phyloP scores from a whole-genome alignment of 208 protist species.

The Leishmania turanica region DNA sequence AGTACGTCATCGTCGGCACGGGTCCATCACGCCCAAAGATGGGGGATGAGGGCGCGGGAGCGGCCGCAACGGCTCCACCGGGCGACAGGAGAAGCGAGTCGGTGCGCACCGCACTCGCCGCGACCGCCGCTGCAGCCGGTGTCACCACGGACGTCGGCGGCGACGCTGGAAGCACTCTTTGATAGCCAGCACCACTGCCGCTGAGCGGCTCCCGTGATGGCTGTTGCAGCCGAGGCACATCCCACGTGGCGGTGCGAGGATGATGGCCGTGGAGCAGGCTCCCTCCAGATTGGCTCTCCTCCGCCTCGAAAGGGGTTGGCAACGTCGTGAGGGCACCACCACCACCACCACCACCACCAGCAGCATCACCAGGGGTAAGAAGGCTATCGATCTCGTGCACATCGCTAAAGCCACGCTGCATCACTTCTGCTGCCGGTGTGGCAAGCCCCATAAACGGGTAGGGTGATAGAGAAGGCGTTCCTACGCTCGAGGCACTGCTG shows the following conservation, averaged over 20 bases:
- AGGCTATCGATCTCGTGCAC: neutral
- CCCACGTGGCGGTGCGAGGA: neutral
- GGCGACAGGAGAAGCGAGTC: neutral
- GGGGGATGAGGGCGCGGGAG: neutral
- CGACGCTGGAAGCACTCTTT: neutral
- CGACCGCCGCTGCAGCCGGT: neutral
- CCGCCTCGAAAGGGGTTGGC: neutral
- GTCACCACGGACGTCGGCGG: neutral
- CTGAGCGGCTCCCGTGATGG: neutral
- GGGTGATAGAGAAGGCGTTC: neutral
- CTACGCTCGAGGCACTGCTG: neutral
- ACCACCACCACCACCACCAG: too few relatives aligned
- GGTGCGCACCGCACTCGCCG: neutral
- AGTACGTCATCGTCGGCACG: conserved; percentile 5
- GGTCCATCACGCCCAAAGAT: neutral
- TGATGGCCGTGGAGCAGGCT: neutral
- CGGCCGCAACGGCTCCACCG: neutral
- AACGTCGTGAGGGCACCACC: neutral
- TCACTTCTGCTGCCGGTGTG: neutral
- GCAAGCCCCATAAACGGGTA: neutral
- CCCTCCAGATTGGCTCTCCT: neutral
- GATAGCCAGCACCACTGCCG: neutral
- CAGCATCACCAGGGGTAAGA: neutral
- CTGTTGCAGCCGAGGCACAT: neutral
- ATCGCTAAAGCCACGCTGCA: neutral